These are phyloP conservation scores for Sporothrix variecibatus DNA, from an alignment of 2,329 filamentous ascomycete species.

Conservation along the genomic window DNA sequence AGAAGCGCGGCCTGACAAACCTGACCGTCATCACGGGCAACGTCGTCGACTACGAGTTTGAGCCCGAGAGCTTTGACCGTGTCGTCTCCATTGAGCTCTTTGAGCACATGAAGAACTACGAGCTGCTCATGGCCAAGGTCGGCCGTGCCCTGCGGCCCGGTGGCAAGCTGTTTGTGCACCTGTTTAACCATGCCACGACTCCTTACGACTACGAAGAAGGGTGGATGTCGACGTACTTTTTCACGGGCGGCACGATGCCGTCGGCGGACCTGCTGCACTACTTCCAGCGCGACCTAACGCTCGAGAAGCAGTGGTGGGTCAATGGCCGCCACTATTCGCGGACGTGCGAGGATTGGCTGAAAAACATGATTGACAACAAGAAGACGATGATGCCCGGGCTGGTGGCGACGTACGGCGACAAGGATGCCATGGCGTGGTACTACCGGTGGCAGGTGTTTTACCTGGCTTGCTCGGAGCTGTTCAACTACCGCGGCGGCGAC, in stretches of 20 bases:
- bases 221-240: constrained; percentile 75
- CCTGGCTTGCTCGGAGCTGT: constrained; percentile 70
- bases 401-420: constrained; percentile 64
- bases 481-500: constrained; percentile 65
- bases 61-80: constrained; percentile 59
- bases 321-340: constrained; percentile 68
- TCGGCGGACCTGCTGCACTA: constrained; percentile 66
- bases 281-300: constrained; percentile 63
- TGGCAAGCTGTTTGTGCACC: constrained; percentile 70
- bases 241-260: constrained; percentile 73
- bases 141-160: constrained; percentile 58
- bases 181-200: constrained; percentile 64
- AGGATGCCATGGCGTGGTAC: constrained; percentile 63
- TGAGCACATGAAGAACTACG: constrained; percentile 78
- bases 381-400: constrained; percentile 64
- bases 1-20: constrained; percentile 58
- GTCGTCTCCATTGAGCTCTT: constrained; percentile 71
- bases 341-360: constrained; percentile 70
- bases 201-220: constrained; percentile 71
- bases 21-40: constrained; percentile 66
- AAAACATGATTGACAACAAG: constrained; percentile 60
- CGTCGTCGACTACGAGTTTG: constrained; percentile 66
- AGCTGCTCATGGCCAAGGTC: constrained; percentile 65
- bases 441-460: constrained; percentile 73
- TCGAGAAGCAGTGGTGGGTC: constrained; percentile 70